Evolutionary conservation across 768 basidiomycete species (phyloP), one percentile per base, ranked within the genome.

Genomic region (Xerocomus spinulosus): DNA sequence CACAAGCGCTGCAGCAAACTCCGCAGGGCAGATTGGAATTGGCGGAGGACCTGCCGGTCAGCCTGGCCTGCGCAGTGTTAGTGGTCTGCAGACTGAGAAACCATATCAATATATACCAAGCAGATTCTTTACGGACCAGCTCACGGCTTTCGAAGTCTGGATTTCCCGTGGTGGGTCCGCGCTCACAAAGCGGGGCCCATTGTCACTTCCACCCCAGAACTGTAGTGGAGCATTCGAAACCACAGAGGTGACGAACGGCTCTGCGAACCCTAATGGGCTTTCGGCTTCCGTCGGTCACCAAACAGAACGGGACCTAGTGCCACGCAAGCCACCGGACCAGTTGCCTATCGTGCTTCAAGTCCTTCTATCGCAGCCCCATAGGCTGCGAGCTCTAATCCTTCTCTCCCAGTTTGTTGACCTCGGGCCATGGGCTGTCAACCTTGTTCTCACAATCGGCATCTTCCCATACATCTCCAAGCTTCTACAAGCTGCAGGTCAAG

Each of bases 111-210:
- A 97, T 63, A 68, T 84, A 33, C 86, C 92, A 8, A 96, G 87
- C 61, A 79, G 83, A 44, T 99, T 99, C 71, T 99, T 98, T 69
- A 80, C 90, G 1, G 93, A 98, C 59, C 94, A 97, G 60, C 77
- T 99, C 21, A 94, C 92, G 0, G 96, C 95, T 2, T 98, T 99
- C 59, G 92, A 97, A 62, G 91, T 98, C 23, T 99, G 95, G 96
- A 91, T 99, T 54, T 91, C 91, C 5, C 82, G 94, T 38, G 92
- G 94, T 15, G 92, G 89, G 1, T 89, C 88, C 3, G 89, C 89
- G 0, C 69, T 91, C 43, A 89, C 87, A 2, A 82, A 79, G 52
- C 79, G 79, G 23, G 90, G 89, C 0, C 87, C 87, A 1, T 62
- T 87, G 58, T 86, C 88, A 5, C 71, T 89, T 15, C 86, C 87